phyloP scores from a whole-genome alignment of 2,329 filamentous ascomycete species.

The Aplosporella prunicola region DNA sequence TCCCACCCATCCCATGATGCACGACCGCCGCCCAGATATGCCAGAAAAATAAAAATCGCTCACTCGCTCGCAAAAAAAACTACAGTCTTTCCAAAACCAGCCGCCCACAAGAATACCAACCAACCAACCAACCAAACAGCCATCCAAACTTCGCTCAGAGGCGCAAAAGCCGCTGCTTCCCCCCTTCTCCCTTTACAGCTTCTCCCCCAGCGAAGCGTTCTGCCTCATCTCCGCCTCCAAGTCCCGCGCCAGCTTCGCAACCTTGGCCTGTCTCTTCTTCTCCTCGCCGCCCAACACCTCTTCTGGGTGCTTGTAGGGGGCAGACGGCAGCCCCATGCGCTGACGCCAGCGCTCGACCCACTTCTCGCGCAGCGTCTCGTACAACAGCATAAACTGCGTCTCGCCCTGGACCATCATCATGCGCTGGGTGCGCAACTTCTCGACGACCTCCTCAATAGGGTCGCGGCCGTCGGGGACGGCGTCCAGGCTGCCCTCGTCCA shows the following conservation, averaged over 20 bases:
- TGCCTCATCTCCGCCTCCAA: slow-evolving; percentile 8
- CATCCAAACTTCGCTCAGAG: no score
- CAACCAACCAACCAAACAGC: no score
- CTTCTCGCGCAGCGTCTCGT: slow-evolving; percentile 68
- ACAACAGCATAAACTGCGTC: slow-evolving; percentile 76
- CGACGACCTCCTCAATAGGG: slow-evolving; percentile 68
- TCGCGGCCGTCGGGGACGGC: slow-evolving; percentile 44
- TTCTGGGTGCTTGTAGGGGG: not conserved
- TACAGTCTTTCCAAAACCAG: no score
- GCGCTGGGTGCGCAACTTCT: slow-evolving; percentile 72
- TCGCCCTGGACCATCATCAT: slow-evolving; percentile 94
- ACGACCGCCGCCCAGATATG: no score
- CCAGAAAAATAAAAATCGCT: no score
- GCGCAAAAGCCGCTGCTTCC: no score
- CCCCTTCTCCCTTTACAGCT: no score
- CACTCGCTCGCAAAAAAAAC: no score
- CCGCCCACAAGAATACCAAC: no score
- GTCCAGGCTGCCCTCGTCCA: slow-evolving; percentile 63
- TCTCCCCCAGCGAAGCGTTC: slow-evolving; percentile 3
- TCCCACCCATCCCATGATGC: no score
- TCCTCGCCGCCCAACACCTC: not conserved
- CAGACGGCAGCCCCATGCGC: slow-evolving; percentile 4
- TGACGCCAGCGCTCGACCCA: slow-evolving; percentile 50
- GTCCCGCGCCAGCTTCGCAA: slow-evolving; percentile 4
- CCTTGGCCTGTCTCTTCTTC: slow-evolving; percentile 7